phyloP scores from a whole-genome alignment of 1,284 basidiomycete genomes.

The Papiliotrema fonsecae region DNA sequence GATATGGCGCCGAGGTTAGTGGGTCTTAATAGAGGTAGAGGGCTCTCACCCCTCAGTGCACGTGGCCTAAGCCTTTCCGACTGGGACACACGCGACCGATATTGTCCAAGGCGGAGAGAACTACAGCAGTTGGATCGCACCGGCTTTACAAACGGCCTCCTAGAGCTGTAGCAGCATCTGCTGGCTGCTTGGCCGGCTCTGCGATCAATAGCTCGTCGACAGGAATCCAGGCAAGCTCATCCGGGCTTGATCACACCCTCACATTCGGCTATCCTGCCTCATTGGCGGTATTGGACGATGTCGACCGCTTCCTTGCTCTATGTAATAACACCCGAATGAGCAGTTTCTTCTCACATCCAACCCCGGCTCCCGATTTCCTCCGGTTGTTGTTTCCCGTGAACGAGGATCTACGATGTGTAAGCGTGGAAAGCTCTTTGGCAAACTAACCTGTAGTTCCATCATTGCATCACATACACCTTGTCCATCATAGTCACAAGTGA shows the following conservation, averaged over 20 bases:
- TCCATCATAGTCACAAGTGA: slow-evolving; percentile 38
- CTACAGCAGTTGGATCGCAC: background rate
- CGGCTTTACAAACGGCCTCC: background rate
- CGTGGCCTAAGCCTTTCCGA: slow-evolving; percentile 37
- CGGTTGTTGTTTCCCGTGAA: slow-evolving; percentile 25
- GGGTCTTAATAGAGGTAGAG: background rate
- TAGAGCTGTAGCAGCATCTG: no score
- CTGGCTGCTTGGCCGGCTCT: no score
- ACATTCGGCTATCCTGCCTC: no score
- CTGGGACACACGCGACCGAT: slow-evolving; percentile 18
- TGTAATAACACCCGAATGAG: slow-evolving; percentile 39
- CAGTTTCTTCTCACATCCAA: slow-evolving; percentile 32
- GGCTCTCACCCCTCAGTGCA: slow-evolving; percentile 20
- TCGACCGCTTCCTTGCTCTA: slow-evolving; percentile 34
- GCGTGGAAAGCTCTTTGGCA: slow-evolving; percentile 1
- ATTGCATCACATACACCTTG: slow-evolving; percentile 38
- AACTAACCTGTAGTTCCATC: slow-evolving; percentile 31
- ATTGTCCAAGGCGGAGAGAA: slow-evolving; percentile 23
- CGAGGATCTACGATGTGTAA: slow-evolving; percentile 35
- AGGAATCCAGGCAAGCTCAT: no score
- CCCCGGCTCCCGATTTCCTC: slow-evolving; percentile 35
- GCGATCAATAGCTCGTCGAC: no score
- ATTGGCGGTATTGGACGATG: background rate
- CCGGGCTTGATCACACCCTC: no score
- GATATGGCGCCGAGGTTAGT: slow-evolving; percentile 28